Evolutionary conservation across 768 basidiomycete species (phyloP).

Genomic region (Panaeolus papilionaceus): DNA sequence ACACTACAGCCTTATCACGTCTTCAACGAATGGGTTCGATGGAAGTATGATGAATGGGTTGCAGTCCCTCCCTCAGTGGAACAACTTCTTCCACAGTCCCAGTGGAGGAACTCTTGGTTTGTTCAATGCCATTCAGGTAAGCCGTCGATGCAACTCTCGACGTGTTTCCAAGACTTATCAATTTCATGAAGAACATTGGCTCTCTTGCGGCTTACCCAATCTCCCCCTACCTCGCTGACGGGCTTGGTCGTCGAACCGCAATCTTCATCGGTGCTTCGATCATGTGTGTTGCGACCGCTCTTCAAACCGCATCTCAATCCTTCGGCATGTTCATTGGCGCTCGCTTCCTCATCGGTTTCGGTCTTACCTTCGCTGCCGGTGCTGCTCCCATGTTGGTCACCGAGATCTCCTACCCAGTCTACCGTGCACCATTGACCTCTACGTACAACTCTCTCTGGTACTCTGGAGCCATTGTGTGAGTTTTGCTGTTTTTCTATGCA

Average conservation of each 20-base stretch:
- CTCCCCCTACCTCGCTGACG: slow-evolving; percentile 75
- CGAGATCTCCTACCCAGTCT: slow-evolving; percentile 82
- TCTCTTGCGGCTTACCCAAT: slow-evolving; percentile 71
- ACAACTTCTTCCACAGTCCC: slow-evolving; percentile 63
- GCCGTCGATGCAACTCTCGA: slow-evolving; percentile 21
- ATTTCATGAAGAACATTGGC: slow-evolving; percentile 64
- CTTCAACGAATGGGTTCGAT: slow-evolving; percentile 79
- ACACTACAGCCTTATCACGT: slow-evolving; percentile 59
- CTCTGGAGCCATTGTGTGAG: slow-evolving; percentile 80
- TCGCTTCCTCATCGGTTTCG: slow-evolving; percentile 81
- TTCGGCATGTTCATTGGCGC: slow-evolving; percentile 84
- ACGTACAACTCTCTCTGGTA: slow-evolving; percentile 89
- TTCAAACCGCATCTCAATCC: slow-evolving; percentile 76
- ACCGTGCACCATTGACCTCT: slow-evolving; percentile 81
- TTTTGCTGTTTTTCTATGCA: slow-evolving; percentile 15
- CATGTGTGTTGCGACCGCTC: slow-evolving; percentile 66
- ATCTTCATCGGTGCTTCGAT: slow-evolving; percentile 74
- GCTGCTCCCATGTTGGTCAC: slow-evolving; percentile 86
- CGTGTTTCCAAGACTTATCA: no score
- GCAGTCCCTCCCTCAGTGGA: slow-evolving; percentile 72
- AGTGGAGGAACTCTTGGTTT: slow-evolving; percentile 64
- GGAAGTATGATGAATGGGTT: slow-evolving; percentile 85
- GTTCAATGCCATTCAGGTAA: slow-evolving; percentile 76
- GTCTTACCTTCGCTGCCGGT: slow-evolving; percentile 74
- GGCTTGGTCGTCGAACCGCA: slow-evolving; percentile 68